Evolutionary conservation across 2,329 filamentous ascomycete genomes (phyloP).

Genomic region (Pleurostoma richardsiae): DNA sequence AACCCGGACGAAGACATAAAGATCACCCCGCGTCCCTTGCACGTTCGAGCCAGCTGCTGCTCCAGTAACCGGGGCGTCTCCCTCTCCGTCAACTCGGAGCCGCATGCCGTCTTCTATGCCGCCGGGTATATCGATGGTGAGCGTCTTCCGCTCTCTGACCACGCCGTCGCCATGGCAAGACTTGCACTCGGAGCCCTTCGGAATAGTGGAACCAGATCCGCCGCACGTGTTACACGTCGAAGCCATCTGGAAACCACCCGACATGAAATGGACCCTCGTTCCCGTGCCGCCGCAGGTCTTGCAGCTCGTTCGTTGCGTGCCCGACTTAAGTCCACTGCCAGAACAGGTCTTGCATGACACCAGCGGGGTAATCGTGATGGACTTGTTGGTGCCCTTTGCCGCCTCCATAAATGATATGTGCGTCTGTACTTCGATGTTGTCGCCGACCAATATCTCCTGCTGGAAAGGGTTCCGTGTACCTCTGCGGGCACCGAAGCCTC

Average conservation of each 20-base stretch:
- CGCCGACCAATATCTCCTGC: conserved; percentile 80
- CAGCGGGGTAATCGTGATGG: conserved; percentile 80
- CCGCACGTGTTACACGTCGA: conserved; percentile 80
- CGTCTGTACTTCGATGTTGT: conserved; percentile 91
- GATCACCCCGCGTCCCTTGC: conserved; percentile 71
- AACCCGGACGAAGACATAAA: conserved; percentile 87
- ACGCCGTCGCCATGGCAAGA: conserved; percentile 81
- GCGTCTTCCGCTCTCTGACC: conserved; percentile 73
- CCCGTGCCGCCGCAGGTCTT: conserved; percentile 81
- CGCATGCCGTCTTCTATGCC: conserved; percentile 97
- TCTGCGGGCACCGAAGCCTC: conserved; percentile 39
- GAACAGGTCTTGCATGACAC: conserved; percentile 76
- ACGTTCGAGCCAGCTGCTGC: conserved; percentile 57
- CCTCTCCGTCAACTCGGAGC: conserved; percentile 76
- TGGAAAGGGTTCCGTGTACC: conserved; percentile 64
- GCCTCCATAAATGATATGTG: conserved; percentile 95
- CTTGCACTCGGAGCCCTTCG: conserved; percentile 74
- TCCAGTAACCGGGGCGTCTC: conserved; percentile 79
- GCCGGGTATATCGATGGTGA: conserved; percentile 87
- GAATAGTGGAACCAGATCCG: conserved; percentile 71
- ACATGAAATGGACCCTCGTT: conserved; percentile 80
- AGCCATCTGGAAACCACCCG: conserved; percentile 93
- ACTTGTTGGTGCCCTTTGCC: conserved; percentile 83
- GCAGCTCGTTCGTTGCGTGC: conserved; percentile 68
- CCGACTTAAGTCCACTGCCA: conserved; percentile 80